These are phyloP conservation scores for Arbutus unedo DNA, from an alignment of 148 eudicot species.

Conservation along the genomic window DNA sequence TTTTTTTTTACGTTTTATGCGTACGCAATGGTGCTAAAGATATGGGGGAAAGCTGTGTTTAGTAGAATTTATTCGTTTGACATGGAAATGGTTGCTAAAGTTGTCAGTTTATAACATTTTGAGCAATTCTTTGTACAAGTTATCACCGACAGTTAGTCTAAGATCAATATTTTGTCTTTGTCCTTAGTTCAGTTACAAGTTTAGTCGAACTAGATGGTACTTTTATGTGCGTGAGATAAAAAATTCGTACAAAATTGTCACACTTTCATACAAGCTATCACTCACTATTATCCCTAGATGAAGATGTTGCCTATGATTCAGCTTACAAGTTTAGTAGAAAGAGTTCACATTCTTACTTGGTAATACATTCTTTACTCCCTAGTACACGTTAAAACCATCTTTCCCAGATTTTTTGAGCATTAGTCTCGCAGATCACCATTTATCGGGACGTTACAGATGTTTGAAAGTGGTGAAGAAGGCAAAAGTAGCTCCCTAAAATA, in stretches of 20 bases:
- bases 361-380: background rate
- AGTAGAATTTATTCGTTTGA: background rate
- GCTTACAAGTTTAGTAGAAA: background rate
- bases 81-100: background rate
- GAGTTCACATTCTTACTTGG: background rate
- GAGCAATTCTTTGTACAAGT: background rate
- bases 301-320: background rate
- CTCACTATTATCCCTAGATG: too few species aligned
- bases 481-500: background rate
- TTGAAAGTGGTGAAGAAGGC: background rate
- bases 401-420: background rate
- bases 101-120: conserved; percentile 6
- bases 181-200: background rate
- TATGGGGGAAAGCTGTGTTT: background rate
- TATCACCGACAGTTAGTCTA: background rate
- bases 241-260: too few species aligned
- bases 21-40: too few species aligned
- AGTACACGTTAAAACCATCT: background rate
- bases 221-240: too few species aligned
- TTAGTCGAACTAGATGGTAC: background rate
- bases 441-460: background rate
- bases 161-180: background rate
- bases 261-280: too few species aligned
- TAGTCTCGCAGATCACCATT: background rate
- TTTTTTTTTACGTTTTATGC: too few species aligned